phyloP scores from a whole-genome alignment of 1,284 basidiomycete species.

The Cutaneotrichosporon arboriforme region DNA sequence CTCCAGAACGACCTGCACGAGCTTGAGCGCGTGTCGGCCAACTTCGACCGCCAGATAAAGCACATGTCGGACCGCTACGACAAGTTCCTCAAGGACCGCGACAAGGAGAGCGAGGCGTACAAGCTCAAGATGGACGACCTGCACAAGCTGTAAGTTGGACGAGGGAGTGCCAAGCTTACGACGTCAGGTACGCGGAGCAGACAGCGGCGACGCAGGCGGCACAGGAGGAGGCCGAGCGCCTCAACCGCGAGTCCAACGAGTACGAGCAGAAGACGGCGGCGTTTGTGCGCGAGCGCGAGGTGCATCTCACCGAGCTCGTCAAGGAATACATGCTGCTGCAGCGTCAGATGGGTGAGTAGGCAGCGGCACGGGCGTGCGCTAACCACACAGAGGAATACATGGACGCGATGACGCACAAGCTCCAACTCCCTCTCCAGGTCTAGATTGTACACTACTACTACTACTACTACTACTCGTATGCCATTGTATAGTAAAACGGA shows the following conservation, averaged over 20 bases:
- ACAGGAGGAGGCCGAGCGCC: neutral
- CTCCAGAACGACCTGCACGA: slow-evolving; percentile 55
- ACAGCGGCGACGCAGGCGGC: slow-evolving; percentile 8
- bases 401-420: slow-evolving; percentile 40
- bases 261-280: slow-evolving; percentile 2
- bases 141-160: slow-evolving; percentile 62
- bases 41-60: slow-evolving; percentile 63
- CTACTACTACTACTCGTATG: no score
- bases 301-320: slow-evolving; percentile 21
- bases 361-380: slow-evolving; percentile 44
- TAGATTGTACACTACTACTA: slow-evolving; percentile 5
- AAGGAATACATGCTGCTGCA: slow-evolving; percentile 33
- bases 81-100: neutral
- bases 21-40: slow-evolving; percentile 49
- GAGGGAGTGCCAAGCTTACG: neutral
- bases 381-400: slow-evolving; percentile 41
- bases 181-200: neutral
- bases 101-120: slow-evolving; percentile 36
- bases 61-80: slow-evolving; percentile 58
- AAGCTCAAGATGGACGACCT: slow-evolving; percentile 65
- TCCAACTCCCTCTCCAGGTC: slow-evolving; percentile 15
- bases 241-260: slow-evolving; percentile 4
- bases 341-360: slow-evolving; percentile 64
- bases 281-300: slow-evolving; percentile 3
- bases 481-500: slow-evolving; percentile 1